phyloP scores from a whole-genome alignment of 345 rosid species.

The Noccaea caerulescens region DNA sequence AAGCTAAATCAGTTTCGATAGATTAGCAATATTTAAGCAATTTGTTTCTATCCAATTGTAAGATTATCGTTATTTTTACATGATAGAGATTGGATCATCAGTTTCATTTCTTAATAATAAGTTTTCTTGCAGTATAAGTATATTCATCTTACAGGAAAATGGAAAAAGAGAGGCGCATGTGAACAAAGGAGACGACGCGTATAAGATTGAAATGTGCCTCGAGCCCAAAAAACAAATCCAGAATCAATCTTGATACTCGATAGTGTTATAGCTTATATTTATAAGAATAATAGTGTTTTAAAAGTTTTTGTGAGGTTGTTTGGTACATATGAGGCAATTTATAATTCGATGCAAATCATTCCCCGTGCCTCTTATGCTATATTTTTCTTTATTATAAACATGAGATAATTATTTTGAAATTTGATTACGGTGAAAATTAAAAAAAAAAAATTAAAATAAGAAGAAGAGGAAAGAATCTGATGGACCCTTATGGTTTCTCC shows the following conservation, averaged over 20 bases:
- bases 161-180: slow-evolving; percentile 28
- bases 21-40: not conserved
- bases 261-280: not conserved
- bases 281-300: not conserved
- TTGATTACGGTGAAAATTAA: slow-evolving; percentile 4
- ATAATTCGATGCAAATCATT: slow-evolving; percentile 42
- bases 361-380: slow-evolving; percentile 46
- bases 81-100: not conserved
- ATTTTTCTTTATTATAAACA: slow-evolving; percentile 21
- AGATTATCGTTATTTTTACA: no score
- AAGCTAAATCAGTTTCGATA: not conserved
- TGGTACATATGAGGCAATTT: slow-evolving; percentile 38
- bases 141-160: slow-evolving; percentile 2
- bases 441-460: not conserved
- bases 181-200: slow-evolving; percentile 8
- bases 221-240: slow-evolving; percentile 40
- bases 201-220: slow-evolving; percentile 36
- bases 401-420: not conserved
- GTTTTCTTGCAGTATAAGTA: not conserved
- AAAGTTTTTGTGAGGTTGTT: slow-evolving; percentile 20
- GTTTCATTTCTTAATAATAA: not conserved
- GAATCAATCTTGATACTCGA: slow-evolving; percentile 36
- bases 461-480: slow-evolving; percentile 22
- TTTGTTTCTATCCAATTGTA: not conserved
- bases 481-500: slow-evolving; percentile 46